Conservation (phyloP, 2,329 filamentous ascomycete species). For the Pseudocercospora vitis region DNA sequence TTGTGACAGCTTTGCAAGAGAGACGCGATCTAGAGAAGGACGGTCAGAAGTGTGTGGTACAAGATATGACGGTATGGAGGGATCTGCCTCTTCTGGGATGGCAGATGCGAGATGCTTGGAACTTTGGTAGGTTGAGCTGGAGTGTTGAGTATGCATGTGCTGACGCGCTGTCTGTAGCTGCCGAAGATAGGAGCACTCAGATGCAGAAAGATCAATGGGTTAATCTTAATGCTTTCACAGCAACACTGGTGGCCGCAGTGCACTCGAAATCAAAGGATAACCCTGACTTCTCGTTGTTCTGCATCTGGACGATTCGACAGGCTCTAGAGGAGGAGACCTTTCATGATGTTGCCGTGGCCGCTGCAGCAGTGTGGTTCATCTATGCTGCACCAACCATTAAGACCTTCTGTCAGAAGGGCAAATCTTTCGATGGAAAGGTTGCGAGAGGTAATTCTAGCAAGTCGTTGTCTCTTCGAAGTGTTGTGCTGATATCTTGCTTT, state of each 20-base stretch:
- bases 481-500: not conserved
- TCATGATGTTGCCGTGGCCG: conserved; percentile 27
- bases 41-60: conserved; percentile 25
- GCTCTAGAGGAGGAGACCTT: conserved; percentile 33
- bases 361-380: conserved; percentile 35
- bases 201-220: conserved; percentile 30
- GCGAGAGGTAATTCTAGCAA: conserved; percentile 23
- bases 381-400: conserved; percentile 31
- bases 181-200: conserved; percentile 24
- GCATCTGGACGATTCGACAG: conserved; percentile 35
- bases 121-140: conserved; percentile 25
- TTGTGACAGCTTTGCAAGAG: conserved; percentile 24
- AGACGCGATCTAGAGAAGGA: conserved; percentile 24
- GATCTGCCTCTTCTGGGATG: conserved; percentile 35
- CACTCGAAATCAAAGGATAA: conserved; percentile 22
- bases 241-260: conserved; percentile 29
- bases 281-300: conserved; percentile 34
- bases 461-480: not conserved
- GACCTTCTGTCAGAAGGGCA: conserved; percentile 27
- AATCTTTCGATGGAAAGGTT: conserved; percentile 35
- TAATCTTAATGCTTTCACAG: conserved; percentile 36
- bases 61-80: conserved; percentile 31
- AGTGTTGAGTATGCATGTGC: not conserved
- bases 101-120: conserved; percentile 36
- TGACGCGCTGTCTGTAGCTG: conserved; percentile 20